Conservation (phyloP, 2,329 filamentous ascomycete species). For the Calonectria henricotiae region DNA sequence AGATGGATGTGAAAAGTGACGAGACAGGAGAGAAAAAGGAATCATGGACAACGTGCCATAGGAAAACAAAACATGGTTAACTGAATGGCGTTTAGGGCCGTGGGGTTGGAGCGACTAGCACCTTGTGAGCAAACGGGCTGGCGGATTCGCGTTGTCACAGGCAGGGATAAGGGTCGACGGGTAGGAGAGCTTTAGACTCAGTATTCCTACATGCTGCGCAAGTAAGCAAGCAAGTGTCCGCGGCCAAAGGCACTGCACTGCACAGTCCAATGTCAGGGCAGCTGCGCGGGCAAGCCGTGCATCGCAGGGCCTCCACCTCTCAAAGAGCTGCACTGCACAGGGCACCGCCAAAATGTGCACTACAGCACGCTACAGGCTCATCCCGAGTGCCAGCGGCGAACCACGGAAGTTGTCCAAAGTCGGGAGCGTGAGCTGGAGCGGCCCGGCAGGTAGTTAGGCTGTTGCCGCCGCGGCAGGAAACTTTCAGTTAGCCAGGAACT, state of each 20-base stretch:
- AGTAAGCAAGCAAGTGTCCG: background rate
- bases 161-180: slow-evolving; percentile 18
- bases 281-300: background rate
- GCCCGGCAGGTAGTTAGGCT: slow-evolving; percentile 28
- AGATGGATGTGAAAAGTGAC: slow-evolving; percentile 40
- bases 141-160: slow-evolving; percentile 20
- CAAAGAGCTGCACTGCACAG: background rate
- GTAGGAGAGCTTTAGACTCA: slow-evolving; percentile 5
- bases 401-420: slow-evolving; percentile 15
- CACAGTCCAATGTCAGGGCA: slow-evolving; percentile 14
- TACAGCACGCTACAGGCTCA: slow-evolving; percentile 3
- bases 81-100: slow-evolving; percentile 37
- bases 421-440: slow-evolving; percentile 1
- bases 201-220: background rate
- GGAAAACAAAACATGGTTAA: slow-evolving; percentile 43
- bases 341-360: background rate
- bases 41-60: slow-evolving; percentile 35
- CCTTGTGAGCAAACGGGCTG: slow-evolving; percentile 28
- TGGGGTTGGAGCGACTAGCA: slow-evolving; percentile 33
- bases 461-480: slow-evolving; percentile 17
- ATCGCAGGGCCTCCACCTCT: background rate
- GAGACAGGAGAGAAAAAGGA: slow-evolving; percentile 37
- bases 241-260: background rate
- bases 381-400: slow-evolving; percentile 8
- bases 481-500: slow-evolving; percentile 25